Evolutionary conservation across 805 yeast genomes (phyloP).

Genomic region (Tetrapisispora taiwanensis): DNA sequence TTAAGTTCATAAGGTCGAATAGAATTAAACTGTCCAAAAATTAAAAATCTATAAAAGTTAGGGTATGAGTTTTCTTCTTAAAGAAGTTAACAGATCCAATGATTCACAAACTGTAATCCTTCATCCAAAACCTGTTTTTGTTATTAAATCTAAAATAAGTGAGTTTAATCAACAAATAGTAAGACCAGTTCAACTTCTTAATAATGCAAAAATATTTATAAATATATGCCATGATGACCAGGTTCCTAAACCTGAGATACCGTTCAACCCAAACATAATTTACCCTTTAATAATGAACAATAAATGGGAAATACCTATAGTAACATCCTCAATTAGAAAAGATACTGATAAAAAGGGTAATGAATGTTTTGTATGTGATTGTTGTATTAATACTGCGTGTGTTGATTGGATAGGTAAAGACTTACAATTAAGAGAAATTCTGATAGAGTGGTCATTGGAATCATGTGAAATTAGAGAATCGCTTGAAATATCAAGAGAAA

Average conservation of each 20-base stretch:
- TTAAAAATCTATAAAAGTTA: not conserved
- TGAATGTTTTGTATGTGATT: constrained; percentile 60
- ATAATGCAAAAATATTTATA: constrained; percentile 54
- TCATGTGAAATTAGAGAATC: constrained; percentile 52
- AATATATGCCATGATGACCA: constrained; percentile 60
- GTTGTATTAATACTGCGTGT: constrained; percentile 59
- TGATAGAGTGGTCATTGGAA: constrained; percentile 79
- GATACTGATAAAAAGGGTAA: constrained; percentile 64
- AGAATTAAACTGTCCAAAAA: no score
- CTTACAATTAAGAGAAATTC: constrained; percentile 48
- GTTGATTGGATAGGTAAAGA: constrained; percentile 53
- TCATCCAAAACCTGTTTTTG: constrained; percentile 60
- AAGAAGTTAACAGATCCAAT: constrained; percentile 6
- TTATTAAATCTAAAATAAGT: constrained; percentile 50
- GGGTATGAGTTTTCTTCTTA: constrained; percentile 11
- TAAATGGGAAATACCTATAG: constrained; percentile 80
- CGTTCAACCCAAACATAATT: constrained; percentile 47
- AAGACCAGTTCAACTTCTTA: not conserved
- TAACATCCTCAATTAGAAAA: constrained; percentile 46
- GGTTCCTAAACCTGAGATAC: constrained; percentile 53
- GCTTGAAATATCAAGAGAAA: constrained; percentile 49
- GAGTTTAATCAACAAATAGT: constrained; percentile 24
- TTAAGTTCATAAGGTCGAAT: no score
- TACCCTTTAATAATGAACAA: constrained; percentile 56
- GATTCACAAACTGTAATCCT: constrained; percentile 17